Evolutionary conservation across 768 basidiomycete species (phyloP), one percentile per base, ranked within the genome.

Genomic region (Tricholoma furcatifolium): DNA sequence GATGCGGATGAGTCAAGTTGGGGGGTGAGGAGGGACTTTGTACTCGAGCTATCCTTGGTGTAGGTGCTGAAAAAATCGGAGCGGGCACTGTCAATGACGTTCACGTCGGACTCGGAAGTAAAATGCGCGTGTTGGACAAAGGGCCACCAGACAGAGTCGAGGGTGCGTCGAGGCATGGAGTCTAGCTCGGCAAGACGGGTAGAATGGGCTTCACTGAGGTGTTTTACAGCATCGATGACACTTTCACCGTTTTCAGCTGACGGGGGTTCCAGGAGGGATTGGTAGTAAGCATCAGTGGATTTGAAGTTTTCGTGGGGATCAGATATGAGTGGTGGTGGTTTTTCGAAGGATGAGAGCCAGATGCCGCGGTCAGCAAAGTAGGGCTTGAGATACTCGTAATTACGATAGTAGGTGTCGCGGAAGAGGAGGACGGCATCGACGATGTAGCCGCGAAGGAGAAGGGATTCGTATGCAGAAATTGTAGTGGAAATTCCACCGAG

Each of bases 401-500:
- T 98, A 30, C 81, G 80, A 66, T 97, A 98, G 60, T 94, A 94
- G 9, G 83, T 74, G 51, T 97, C 93, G 4, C 80, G 81, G 69
- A 98, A 93, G 57, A 95, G 75, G 20, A 98, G 64, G 24, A 98
- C 78, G 20, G 87, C 82, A 47, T 95, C 91, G 59, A 98, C 75
- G 50, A 84, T 84, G 71, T 93, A 98, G 20, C 96, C 96, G 4
- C 96, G 84, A n/a, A 96, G 74, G 6, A 86, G 63, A 27, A 98
- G 83, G 15, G 95, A 90, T 67, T 98, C 96, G 70, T 93, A 98
- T 0, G 96, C 82, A 1, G 95, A 84, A 54, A 98, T 87, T 1
- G 96, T 98, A 4, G 79, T 74, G 12, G 93, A 95, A 44, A 98
- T 98, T 1, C 96, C 96, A 20, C 96, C 96, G 4, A 99, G 86